Base-by-base conservation (phyloP, 2,329 filamentous ascomycete species). In the Escovopsis sp. region DNA sequence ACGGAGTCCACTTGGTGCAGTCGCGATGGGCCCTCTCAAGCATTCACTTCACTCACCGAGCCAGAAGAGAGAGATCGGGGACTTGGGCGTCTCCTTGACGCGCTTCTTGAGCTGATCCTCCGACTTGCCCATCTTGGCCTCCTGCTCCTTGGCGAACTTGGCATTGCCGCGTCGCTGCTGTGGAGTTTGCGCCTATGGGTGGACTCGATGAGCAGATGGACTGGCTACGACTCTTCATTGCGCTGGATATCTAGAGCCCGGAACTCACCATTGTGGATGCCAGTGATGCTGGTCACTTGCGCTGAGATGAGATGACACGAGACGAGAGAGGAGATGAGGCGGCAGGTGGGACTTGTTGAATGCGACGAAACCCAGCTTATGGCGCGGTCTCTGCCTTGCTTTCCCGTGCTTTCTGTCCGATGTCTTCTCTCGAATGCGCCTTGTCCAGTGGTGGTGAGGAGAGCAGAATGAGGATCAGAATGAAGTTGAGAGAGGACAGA, bases 131-230 rank as follows among this genome's bases (percentile, higher is more conserved):
- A 82, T 82, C 58, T 80, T 82, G 46, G 70, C 67, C 58, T 82
- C 77, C 59, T 89, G 79, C 42, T 75, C 71, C 59, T 81, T 80
- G 51, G 73, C 79, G 64, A 85, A 93, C 64, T 82, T 82, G 57
- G 75, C 75, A 68, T 91, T 91, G 49, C 81, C 79, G 57, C 77
- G 77, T 61, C 85, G 80, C 69, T 91, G 85, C 63, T 85, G 75
- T 53, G 81, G 84, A 52, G 85, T 91, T 80, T 89, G 84, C 53
- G 79, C 82, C 83, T 87, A 40, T 30, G 26, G 8, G 18, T 23
- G 32, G 18, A 18, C 26, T 38, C 15, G 33, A 11, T 37, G 15
- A 12, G 19, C 10, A 15, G 12, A 19, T 30, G 12, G 12, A 12
- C 30, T 36, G 12, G 10, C 6, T 6, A 23, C 6, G 23, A 40